Conservation (phyloP, 1,284 basidiomycete genomes). For the Ceratobasidium sp. region DNA sequence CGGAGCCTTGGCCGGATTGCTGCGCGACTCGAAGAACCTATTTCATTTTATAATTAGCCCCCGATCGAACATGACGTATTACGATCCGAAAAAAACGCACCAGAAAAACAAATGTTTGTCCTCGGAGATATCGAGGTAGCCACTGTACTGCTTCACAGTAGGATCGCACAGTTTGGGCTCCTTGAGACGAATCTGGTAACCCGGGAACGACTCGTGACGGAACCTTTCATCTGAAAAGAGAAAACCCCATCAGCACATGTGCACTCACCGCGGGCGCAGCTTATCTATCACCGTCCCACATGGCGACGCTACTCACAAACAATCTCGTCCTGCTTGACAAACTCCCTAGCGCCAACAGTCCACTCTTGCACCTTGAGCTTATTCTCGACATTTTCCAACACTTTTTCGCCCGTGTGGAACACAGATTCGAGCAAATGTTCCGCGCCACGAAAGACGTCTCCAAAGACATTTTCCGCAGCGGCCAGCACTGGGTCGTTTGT, state of each 20-base stretch:
- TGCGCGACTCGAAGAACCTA: slow-evolving; percentile 88
- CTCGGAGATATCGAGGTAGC: slow-evolving; percentile 89
- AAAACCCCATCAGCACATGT: slow-evolving; percentile 7
- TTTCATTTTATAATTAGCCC: background rate
- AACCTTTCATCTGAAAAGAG: slow-evolving; percentile 46
- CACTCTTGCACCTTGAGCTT: slow-evolving; percentile 41
- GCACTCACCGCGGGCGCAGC: slow-evolving; percentile 24
- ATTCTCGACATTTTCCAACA: background rate
- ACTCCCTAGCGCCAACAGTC: slow-evolving; percentile 42
- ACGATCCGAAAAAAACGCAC: slow-evolving; percentile 59
- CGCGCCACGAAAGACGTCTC: slow-evolving; percentile 46
- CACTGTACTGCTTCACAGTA: slow-evolving; percentile 86
- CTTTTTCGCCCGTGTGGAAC: slow-evolving; percentile 20
- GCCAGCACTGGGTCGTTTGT: slow-evolving; percentile 25
- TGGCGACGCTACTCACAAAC: slow-evolving; percentile 44
- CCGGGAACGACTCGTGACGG: slow-evolving; percentile 48
- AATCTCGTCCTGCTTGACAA: slow-evolving; percentile 47
- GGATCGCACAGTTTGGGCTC: slow-evolving; percentile 82
- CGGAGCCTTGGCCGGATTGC: slow-evolving; percentile 79
- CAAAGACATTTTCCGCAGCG: slow-evolving; percentile 38
- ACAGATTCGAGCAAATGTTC: slow-evolving; percentile 38
- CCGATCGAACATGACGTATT: slow-evolving; percentile 34
- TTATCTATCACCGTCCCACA: background rate
- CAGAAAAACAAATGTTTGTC: slow-evolving; percentile 92
- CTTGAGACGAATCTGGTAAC: slow-evolving; percentile 47